Conservation (phyloP, 176 grass and related monocot species). For the Cocos nucifera region DNA sequence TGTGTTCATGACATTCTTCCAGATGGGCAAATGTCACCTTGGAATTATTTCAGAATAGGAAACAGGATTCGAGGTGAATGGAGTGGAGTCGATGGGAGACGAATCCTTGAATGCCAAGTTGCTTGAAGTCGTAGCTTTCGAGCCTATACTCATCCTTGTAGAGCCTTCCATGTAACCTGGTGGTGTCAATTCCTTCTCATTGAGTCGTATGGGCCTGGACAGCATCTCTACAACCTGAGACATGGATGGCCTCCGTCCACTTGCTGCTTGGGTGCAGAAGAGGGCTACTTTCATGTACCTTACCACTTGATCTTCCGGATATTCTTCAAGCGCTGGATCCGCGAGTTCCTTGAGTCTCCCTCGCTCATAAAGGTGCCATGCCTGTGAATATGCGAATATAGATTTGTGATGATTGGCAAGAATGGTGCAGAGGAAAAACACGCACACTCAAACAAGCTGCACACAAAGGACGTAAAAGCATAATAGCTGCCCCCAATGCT, state of each 20-base stretch:
- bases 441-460: too few relatives aligned
- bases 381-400: constrained; percentile 23
- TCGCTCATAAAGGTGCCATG: constrained; percentile 65
- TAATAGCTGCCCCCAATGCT: too few relatives aligned
- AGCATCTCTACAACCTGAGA: constrained; percentile 70
- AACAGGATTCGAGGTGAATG: constrained; percentile 25
- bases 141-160: constrained; percentile 4
- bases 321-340: constrained; percentile 36
- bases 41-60: constrained; percentile 38
- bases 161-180: constrained; percentile 58
- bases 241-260: constrained; percentile 52
- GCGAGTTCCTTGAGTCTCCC: constrained; percentile 52
- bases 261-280: constrained; percentile 75
- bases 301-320: constrained; percentile 63
- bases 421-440: too few relatives aligned
- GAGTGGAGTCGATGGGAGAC: neutral
- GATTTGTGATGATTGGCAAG: too few relatives aligned
- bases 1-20: constrained; percentile 31
- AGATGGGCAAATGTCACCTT: constrained; percentile 28
- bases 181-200: constrained; percentile 60
- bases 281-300: constrained; percentile 74
- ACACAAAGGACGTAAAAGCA: too few relatives aligned
- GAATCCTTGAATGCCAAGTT: constrained; percentile 28
- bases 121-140: constrained; percentile 31
- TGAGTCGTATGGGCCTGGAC: constrained; percentile 58